Base-by-base conservation (phyloP, 768 basidiomycete species). In the Tephrocybe sp. region DNA sequence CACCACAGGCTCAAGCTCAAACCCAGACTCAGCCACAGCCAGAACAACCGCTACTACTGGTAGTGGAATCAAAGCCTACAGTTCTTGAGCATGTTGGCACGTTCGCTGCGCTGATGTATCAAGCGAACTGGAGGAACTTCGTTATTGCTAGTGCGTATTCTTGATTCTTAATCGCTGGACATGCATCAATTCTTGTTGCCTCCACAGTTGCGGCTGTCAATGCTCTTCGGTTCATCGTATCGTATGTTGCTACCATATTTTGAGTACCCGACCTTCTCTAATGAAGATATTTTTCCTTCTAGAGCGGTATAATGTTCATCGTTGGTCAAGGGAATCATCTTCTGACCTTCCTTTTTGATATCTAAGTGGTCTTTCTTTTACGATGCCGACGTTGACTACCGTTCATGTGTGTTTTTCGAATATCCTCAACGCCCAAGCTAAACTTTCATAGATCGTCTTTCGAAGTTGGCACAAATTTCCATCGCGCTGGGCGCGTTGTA, bases 71-170 rank as follows among this genome's bases (percentile, higher is more conserved):
- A 26, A 51, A 53, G 40, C 50, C 40, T 31, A 38, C 41, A n/a
- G 36, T 45, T 9, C 31, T 57, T 48, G 53, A 55, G 44, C 61
- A 59, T 60, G 64, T 51, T 45, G 53, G 61, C 45, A 59, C 66
- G 16, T 72, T 74, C 58, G 60, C 68, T 54, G 54, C 62, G 16
- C 62, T 66, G 61, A 57, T 74, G 41, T 73, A 73, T 58, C 65
- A 67, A 56, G 67, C 65, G 22, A 69, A 70, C 51, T 75, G 73
- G 72, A 67, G 69, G 57, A 74, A 72, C 54, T 60, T 64, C 51
- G 67, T 74, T 54, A 67, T 73, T 55, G 68, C 65, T 55, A 64
- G 71, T 71, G 52, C 19, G 68, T 62, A 46, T 34, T 41, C 26
- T 44, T 9, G 10, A 31, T 17, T 40, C n/a, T 5, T 10, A 17